Conservation (phyloP, 2,329 filamentous ascomycete genomes). For the Ophiosphaerella narmari region DNA sequence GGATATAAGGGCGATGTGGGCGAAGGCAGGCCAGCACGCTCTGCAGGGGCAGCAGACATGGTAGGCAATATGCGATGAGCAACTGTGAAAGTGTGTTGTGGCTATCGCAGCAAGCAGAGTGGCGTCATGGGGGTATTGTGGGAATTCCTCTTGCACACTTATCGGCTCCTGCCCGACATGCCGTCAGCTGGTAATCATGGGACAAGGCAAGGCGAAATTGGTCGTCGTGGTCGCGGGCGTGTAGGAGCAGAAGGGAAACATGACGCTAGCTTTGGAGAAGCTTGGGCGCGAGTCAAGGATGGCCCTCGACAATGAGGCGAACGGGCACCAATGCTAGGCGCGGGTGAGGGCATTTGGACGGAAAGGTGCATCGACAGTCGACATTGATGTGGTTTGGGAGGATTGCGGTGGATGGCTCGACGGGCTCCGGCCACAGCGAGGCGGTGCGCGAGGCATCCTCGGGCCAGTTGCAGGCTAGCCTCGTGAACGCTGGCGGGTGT, state of each 20-base stretch:
- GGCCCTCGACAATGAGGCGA: background rate
- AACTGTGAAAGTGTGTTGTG: background rate
- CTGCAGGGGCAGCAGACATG: background rate
- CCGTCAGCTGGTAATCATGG: too few relatives aligned
- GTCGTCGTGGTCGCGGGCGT: too few relatives aligned
- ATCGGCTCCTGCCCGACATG: too few relatives aligned
- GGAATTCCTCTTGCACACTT: too few relatives aligned
- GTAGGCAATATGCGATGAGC: background rate
- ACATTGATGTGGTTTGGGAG: too few relatives aligned
- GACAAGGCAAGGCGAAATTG: too few relatives aligned
- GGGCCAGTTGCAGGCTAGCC: background rate
- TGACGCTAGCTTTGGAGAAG: background rate
- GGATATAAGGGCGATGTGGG: too few relatives aligned
- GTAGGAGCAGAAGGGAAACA: background rate
- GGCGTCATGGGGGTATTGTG: too few relatives aligned
- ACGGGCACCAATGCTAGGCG: background rate
- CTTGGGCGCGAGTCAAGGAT: constrained; percentile 1
- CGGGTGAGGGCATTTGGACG: background rate
- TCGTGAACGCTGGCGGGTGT: background rate
- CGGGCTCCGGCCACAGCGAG: background rate
- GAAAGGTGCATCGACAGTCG: background rate
- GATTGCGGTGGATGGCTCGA: too few relatives aligned
- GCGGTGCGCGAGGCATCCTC: constrained; percentile 6
- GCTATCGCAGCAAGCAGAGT: background rate
- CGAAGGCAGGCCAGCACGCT: background rate